Conservation (phyloP, 2,329 filamentous ascomycete species). For the Penicillium occitanis region DNA sequence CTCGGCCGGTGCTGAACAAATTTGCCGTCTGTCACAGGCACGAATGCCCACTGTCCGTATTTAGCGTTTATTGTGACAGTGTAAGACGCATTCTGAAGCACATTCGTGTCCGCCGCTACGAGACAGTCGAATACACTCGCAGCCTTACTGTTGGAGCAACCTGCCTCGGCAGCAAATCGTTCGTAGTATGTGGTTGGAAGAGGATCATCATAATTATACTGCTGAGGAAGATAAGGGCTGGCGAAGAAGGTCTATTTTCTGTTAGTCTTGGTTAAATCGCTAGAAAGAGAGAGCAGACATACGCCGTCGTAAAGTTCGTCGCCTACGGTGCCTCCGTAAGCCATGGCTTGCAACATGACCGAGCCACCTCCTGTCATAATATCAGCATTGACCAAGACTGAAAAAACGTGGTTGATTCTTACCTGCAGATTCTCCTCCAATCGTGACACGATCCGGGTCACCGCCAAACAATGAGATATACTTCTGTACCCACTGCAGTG, state of each 20-base stretch:
- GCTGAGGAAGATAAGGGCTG: conserved; percentile 57
- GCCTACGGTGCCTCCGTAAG: conserved; percentile 9
- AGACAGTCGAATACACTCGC: conserved; percentile 45
- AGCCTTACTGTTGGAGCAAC: conserved; percentile 36
- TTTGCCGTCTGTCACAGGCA: conserved; percentile 52
- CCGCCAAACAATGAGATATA: conserved; percentile 59
- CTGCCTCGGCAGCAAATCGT: conserved; percentile 43
- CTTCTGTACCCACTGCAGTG: conserved; percentile 58
- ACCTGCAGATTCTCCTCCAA: conserved; percentile 53
- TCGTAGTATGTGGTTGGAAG: conserved; percentile 49
- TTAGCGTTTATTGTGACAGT: conserved; percentile 41
- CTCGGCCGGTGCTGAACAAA: conserved; percentile 52
- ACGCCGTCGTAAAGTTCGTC: conserved; percentile 13
- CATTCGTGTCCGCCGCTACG: conserved; percentile 32
- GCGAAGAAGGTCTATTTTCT: conserved; percentile 35
- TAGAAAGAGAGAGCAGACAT: neutral
- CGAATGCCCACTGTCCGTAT: conserved; percentile 46
- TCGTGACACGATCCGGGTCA: conserved; percentile 51
- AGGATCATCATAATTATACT: conserved; percentile 52
- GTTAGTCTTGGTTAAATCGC: conserved; percentile 8
- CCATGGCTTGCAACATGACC: conserved; percentile 21
- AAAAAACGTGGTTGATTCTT: neutral
- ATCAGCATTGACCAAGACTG: neutral
- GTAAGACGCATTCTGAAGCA: conserved; percentile 38
- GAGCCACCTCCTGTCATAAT: conserved; percentile 32